Conservation (phyloP, 257 asterid species). For the Solanum lycopersicoides region DNA sequence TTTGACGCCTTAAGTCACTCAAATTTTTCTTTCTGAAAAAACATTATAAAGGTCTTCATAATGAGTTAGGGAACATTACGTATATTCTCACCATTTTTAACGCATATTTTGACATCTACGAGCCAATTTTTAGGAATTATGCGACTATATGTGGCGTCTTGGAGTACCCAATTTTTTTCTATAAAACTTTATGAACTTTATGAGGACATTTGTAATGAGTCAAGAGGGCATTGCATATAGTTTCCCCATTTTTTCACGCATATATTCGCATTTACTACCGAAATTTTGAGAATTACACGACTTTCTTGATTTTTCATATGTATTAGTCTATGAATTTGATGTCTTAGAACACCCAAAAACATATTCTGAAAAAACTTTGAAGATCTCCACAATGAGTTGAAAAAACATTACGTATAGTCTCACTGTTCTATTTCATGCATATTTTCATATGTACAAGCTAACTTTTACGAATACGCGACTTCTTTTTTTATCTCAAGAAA, state of each 20-base stretch:
- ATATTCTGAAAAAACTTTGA: background rate
- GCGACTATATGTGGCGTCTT: background rate
- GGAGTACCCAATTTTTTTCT: no score
- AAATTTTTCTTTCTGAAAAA: no score
- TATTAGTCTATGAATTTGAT: no score
- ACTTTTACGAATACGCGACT: no score
- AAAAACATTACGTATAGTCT: no score
- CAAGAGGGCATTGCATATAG: accelerated
- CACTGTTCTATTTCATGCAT: background rate
- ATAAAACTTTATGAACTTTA: background rate
- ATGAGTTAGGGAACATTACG: background rate
- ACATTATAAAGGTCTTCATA: no score
- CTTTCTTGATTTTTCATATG: no score
- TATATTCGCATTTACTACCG: no score
- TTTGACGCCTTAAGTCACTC: background rate
- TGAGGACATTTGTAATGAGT: background rate
- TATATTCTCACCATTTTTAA: no score
- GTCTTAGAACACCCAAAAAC: accelerated
- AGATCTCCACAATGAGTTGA: accelerated
- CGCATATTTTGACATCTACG: no score
- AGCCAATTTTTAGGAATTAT: no score
- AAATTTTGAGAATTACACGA: no score
- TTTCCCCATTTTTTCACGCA: background rate
- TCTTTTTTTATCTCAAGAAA: background rate
- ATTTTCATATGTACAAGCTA: background rate